A percentile compares a stretch with the other conserved stretches of the same genome.
phyloP scores from a whole-genome alignment of 495 filamentous ascomycete genomes.

The Rusavskia elegans region DNA sequence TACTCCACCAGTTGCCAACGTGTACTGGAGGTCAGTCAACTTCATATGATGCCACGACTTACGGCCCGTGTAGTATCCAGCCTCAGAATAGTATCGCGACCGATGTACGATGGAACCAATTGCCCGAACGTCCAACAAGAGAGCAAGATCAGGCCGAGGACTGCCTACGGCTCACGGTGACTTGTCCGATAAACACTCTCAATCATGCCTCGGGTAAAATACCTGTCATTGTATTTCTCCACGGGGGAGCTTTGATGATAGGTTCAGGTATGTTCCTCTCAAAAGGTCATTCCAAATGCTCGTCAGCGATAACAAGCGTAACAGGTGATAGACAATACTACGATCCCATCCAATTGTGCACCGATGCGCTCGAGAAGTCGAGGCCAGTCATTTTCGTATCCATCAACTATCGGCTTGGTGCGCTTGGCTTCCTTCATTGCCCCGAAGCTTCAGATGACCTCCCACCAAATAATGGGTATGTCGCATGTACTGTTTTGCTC shows the following conservation, averaged over 20 bases:
- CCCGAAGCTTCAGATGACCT: neutral
- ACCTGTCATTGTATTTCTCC: neutral
- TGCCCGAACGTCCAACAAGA: neutral
- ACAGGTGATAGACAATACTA: conserved; percentile 2
- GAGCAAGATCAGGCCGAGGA: neutral
- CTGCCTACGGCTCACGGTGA: neutral
- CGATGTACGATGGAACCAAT: neutral
- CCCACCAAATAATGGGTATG: neutral
- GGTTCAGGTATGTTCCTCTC: neutral
- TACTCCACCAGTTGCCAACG: neutral
- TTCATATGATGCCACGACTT: neutral
- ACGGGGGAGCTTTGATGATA: conserved; percentile 1
- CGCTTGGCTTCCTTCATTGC: conserved; percentile 17
- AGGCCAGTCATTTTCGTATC: conserved; percentile 19
- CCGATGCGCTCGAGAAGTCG: neutral
- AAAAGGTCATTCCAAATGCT: no score
- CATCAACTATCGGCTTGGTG: conserved; percentile 23
- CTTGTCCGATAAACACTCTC: neutral
- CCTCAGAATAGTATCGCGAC: neutral
- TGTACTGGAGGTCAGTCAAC: no score
- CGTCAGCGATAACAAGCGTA: neutral
- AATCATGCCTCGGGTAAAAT: neutral
- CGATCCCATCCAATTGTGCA: neutral
- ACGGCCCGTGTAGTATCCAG: neutral
- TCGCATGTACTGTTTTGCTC: neutral